Percentiles rank a stretch among this genome's conserved stretches.
Evolutionary conservation across 192 early-diverging fungal species (phyloP).

Genomic region (Rhizophagus clarus): DNA sequence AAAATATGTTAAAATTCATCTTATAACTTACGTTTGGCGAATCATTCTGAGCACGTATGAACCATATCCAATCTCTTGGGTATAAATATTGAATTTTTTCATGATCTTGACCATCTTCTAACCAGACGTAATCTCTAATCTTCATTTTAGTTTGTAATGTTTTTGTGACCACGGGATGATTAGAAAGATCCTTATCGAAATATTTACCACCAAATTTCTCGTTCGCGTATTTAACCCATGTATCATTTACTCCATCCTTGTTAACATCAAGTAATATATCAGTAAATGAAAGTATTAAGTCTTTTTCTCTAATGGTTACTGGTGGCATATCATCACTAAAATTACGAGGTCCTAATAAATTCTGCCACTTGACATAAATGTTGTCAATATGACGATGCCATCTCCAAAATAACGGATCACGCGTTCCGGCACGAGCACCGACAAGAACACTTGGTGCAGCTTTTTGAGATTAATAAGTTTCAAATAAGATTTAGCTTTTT

Average conservation of each 20-base stretch:
- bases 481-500: too few relatives aligned
- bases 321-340: not conserved
- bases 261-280: not conserved
- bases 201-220: slow-evolving; percentile 5
- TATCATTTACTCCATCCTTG: not conserved
- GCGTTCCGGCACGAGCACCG: not conserved
- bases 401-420: slow-evolving; percentile 22
- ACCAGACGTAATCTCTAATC: not conserved
- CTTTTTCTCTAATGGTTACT: not conserved
- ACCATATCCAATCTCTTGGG: slow-evolving; percentile 13
- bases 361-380: not conserved
- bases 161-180: not conserved
- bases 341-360: not conserved
- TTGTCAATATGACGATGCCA: slow-evolving; percentile 14
- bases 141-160: slow-evolving; percentile 13
- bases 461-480: not conserved
- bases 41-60: not conserved
- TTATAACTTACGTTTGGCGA: not conserved
- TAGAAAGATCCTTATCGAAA: not conserved
- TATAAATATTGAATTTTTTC: slow-evolving; percentile 5
- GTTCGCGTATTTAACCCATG: not conserved
- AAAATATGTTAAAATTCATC: not conserved
- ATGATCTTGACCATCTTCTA: not conserved
- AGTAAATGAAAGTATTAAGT: not conserved
- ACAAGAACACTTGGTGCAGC: slow-evolving; percentile 8